Base-by-base conservation (phyloP, 176 grass and related monocot genomes). In the Phyllostachys edulis region DNA sequence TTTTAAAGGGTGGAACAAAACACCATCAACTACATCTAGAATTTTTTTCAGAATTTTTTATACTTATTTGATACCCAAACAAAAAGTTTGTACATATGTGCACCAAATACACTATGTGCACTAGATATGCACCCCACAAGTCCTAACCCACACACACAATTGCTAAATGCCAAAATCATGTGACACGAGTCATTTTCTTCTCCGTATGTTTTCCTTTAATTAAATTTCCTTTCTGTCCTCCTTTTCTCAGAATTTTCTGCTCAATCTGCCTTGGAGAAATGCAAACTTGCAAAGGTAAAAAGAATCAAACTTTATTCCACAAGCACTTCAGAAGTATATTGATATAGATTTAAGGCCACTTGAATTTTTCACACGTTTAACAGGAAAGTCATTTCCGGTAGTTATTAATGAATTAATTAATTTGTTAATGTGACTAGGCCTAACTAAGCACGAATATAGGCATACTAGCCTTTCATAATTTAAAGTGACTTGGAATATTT, bases 181-280 rank as follows among this genome's bases (percentile, higher is more conserved):
- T 90, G 88, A 83, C 84, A 83, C 9, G 80, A 39, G 79, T 90
- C 84, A 7, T 73, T 68, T 42, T 87, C 88, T 34, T 78, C 67
- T 50, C 27, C 41, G 1, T 67, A 9, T 83, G 8, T 51, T 18
- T 15, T n/a, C 51, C 14, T 42, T 17, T 15, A 27, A 24, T 12
- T 18, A n/a, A 13, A 12, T 34, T 49, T 50, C 41, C 54, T 67
- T 29, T 42, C 3, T 2, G 64, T 41, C n/a, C 26, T 18, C 6
- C 38, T 63, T 68, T 51, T 36, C 62, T 5, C 2, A 24, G 27
- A 42, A 23, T 55, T 80, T 80, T n/a, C 15, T 15, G 5, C 7
- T 1, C 17, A 75, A 17, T 42, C 4, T 14, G 16, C 23, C 4
- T 52, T 24, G 20, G 15, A 13, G 18, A 63, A 54, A 72, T 27